These are phyloP conservation scores for Cyamopsis tetragonoloba DNA, from an alignment of 306 rosid species.

Conservation along the genomic window DNA sequence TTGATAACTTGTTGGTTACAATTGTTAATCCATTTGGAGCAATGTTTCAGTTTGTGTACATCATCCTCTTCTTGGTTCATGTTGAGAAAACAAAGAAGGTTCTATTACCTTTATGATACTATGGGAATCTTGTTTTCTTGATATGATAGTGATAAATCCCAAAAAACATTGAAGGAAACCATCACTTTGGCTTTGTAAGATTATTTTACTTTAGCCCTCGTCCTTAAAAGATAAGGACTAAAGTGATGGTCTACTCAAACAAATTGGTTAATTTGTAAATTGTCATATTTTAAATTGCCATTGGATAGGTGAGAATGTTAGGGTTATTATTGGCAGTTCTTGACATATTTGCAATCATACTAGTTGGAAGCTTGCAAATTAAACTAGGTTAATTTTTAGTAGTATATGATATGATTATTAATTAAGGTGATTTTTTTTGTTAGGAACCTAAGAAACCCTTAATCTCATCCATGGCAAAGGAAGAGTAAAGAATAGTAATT, in stretches of 20 bases:
- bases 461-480: no score
- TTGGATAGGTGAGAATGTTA: constrained; percentile 54
- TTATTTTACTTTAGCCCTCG: no score
- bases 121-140: not conserved
- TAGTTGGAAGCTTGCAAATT: constrained; percentile 57
- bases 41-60: constrained; percentile 64
- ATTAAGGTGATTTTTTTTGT: no score
- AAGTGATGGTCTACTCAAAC: no score
- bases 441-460: no score
- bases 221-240: no score
- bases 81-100: constrained; percentile 60
- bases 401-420: no score
- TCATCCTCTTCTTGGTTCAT: constrained; percentile 41
- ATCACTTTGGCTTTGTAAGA: no score
- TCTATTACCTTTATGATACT: constrained; percentile 1
- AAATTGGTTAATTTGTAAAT: constrained; percentile 11
- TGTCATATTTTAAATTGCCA: constrained; percentile 14
- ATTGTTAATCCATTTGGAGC: constrained; percentile 80
- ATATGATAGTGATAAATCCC: constrained; percentile 8
- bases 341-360: constrained; percentile 39
- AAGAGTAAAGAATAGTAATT: no score
- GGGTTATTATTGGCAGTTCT: constrained; percentile 54
- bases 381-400: no score
- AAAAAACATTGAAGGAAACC: not conserved
- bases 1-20: constrained; percentile 50